A percentile compares a stretch with the other conserved stretches of the same genome.
Evolutionary conservation across 192 early-diverging fungal species (phyloP).

Genomic region (Spizellomyces punctatus): DNA sequence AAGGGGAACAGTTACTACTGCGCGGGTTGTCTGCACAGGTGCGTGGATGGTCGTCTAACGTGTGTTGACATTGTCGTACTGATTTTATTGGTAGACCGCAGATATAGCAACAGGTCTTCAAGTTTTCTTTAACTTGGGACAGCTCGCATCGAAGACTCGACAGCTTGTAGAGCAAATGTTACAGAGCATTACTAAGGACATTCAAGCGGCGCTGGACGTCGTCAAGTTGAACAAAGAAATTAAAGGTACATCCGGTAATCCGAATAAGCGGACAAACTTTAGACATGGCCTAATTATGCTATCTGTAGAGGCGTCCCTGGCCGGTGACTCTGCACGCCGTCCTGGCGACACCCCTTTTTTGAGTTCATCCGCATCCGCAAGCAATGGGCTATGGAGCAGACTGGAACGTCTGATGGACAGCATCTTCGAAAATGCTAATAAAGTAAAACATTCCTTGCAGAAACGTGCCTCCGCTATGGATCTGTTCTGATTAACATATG

Average conservation of each 20-base stretch:
- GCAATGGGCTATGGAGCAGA: slow-evolving; percentile 42
- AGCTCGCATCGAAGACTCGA: slow-evolving; percentile 33
- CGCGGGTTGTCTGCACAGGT: slow-evolving; percentile 42
- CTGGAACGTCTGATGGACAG: slow-evolving; percentile 49
- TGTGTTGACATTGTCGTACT: too few relatives aligned
- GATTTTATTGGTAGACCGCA: slow-evolving; percentile 8
- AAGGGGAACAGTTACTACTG: slow-evolving; percentile 48
- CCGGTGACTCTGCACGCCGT: too few relatives aligned
- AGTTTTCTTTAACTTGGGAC: slow-evolving; percentile 48
- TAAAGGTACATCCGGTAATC: slow-evolving; percentile 28
- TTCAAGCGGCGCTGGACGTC: slow-evolving; percentile 39
- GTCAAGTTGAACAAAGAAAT: slow-evolving; percentile 46
- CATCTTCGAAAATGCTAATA: slow-evolving; percentile 42
- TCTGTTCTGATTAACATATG: neutral
- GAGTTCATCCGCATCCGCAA: neutral
- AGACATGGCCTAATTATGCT: too few relatives aligned
- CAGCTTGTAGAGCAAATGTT: slow-evolving; percentile 39
- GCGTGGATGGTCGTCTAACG: neutral
- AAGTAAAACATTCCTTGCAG: slow-evolving; percentile 13
- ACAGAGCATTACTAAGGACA: slow-evolving; percentile 33
- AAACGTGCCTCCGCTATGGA: too few relatives aligned
- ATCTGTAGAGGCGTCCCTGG: too few relatives aligned
- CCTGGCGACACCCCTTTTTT: too few relatives aligned
- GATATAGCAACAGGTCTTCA: slow-evolving; percentile 49
- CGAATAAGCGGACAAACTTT: neutral